A percentile compares a stretch with the other conserved stretches of the same genome.
These are phyloP conservation scores for Phialemonium atrogriseum DNA, from an alignment of 2,329 filamentous ascomycete species.

Conservation along the genomic window DNA sequence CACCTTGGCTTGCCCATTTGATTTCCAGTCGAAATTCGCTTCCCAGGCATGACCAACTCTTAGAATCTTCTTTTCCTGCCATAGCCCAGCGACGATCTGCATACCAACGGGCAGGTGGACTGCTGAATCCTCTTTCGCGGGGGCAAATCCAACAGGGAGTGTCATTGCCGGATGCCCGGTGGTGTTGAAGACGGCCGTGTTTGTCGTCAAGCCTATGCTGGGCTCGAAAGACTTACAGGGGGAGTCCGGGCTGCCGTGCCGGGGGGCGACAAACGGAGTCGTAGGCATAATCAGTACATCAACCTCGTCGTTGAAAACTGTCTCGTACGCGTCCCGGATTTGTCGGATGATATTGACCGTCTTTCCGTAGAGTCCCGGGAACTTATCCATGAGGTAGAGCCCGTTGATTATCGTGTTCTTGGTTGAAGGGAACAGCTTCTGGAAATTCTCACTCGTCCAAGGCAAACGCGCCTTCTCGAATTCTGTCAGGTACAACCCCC, in stretches of 20 bases:
- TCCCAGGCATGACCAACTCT: slow-evolving; percentile 39
- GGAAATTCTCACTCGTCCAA: slow-evolving; percentile 37
- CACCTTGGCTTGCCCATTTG: neutral
- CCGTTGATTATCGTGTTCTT: slow-evolving; percentile 48
- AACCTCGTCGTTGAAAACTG: slow-evolving; percentile 25
- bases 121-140: slow-evolving; percentile 25
- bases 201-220: slow-evolving; percentile 44
- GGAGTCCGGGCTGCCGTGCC: slow-evolving; percentile 27
- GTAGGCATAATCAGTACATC: slow-evolving; percentile 41
- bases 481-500: slow-evolving; percentile 40
- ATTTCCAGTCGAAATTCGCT: slow-evolving; percentile 32
- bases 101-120: slow-evolving; percentile 41
- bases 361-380: slow-evolving; percentile 38
- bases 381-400: slow-evolving; percentile 32
- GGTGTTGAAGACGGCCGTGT: slow-evolving; percentile 49
- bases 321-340: slow-evolving; percentile 37
- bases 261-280: slow-evolving; percentile 36
- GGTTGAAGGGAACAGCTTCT: slow-evolving; percentile 41
- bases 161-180: slow-evolving; percentile 48
- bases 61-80: slow-evolving; percentile 39
- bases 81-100: slow-evolving; percentile 45
- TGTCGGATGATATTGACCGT: slow-evolving; percentile 37
- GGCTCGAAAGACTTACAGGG: slow-evolving; percentile 37
- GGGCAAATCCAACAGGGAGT: slow-evolving; percentile 39
- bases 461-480: slow-evolving; percentile 39